Conservation (phyloP, 2,329 filamentous ascomycete species). For the Phialocephala subalpina region DNA sequence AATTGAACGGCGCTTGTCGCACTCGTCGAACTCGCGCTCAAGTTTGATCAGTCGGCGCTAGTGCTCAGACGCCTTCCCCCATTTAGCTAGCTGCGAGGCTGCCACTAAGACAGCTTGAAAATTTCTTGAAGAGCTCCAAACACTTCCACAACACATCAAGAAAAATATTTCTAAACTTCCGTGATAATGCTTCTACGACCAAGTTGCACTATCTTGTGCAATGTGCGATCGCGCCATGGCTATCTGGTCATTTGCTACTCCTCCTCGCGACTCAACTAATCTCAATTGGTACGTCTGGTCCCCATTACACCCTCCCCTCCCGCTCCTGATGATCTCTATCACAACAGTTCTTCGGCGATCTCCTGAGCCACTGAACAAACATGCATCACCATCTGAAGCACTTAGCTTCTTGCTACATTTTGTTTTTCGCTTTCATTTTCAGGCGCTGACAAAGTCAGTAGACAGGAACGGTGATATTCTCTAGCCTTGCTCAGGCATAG, state of each 20-base stretch:
- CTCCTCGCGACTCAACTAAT: conserved; percentile 11
- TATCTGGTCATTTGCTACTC: not conserved
- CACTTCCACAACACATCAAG: not conserved
- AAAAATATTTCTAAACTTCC: not conserved
- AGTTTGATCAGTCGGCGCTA: conserved; percentile 31
- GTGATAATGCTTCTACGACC: not conserved
- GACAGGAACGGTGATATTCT: conserved; percentile 3
- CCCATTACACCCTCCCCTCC: conserved; percentile 18
- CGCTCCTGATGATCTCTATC: conserved; percentile 45
- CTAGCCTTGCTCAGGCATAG: not conserved
- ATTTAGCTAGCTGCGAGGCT: conserved; percentile 9
- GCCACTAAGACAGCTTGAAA: not conserved
- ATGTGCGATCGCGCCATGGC: not conserved
- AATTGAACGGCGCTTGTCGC: conserved; percentile 28
- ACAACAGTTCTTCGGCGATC: conserved; percentile 44
- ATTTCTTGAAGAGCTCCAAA: not conserved
- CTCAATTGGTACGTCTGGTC: conserved; percentile 23
- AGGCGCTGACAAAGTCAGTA: conserved; percentile 28
- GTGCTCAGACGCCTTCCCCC: conserved; percentile 22
- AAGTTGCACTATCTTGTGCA: not conserved
- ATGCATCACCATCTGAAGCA: conserved; percentile 82
- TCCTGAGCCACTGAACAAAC: conserved; percentile 55
- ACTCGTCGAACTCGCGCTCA: conserved; percentile 29
- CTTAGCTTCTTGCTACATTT: conserved; percentile 15
- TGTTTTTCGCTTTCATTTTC: conserved; percentile 26